Percentiles rank a stretch among this genome's conserved stretches.
These are phyloP conservation scores for Talaromyces sp. DNA, from an alignment of 2,329 filamentous ascomycete genomes.

Conservation along the genomic window DNA sequence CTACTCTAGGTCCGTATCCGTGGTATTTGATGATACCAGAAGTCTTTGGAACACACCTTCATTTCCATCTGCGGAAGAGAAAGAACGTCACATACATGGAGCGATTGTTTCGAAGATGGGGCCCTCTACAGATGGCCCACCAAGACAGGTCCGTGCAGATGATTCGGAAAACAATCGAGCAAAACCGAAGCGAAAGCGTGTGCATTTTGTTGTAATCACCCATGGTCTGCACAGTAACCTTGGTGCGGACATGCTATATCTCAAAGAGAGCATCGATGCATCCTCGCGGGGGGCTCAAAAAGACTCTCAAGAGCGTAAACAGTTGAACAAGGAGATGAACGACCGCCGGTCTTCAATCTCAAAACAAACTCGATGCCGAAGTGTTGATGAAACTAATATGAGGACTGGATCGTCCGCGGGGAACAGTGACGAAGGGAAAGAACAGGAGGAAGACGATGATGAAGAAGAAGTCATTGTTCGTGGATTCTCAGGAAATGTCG, in stretches of 20 bases:
- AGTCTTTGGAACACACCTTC: conserved; percentile 89
- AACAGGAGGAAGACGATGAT: conserved; percentile 45
- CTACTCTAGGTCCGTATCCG: conserved; percentile 71
- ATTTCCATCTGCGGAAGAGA: conserved; percentile 57
- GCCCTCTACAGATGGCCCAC: background rate
- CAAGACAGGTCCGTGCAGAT: background rate
- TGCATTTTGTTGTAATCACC: conserved; percentile 87
- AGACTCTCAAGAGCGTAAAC: conserved; percentile 34
- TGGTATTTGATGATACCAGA: conserved; percentile 82
- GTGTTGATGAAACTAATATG: background rate
- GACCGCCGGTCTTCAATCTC: background rate
- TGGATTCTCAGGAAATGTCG: conserved; percentile 84
- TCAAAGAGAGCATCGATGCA: conserved; percentile 95
- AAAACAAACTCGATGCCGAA: background rate
- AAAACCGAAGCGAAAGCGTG: conserved; percentile 47
- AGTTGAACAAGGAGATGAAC: background rate
- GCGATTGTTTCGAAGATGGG: conserved; percentile 18
- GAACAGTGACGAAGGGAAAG: conserved; percentile 13
- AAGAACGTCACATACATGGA: conserved; percentile 35
- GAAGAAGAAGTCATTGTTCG: conserved; percentile 78
- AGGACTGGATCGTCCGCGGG: background rate
- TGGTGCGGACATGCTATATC: conserved; percentile 89
- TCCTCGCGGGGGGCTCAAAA: conserved; percentile 59
- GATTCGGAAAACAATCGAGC: conserved; percentile 2
- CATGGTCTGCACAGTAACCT: conserved; percentile 95